Conservation (phyloP, 2,329 filamentous ascomycete genomes). For the Ophiocordyceps australis region DNA sequence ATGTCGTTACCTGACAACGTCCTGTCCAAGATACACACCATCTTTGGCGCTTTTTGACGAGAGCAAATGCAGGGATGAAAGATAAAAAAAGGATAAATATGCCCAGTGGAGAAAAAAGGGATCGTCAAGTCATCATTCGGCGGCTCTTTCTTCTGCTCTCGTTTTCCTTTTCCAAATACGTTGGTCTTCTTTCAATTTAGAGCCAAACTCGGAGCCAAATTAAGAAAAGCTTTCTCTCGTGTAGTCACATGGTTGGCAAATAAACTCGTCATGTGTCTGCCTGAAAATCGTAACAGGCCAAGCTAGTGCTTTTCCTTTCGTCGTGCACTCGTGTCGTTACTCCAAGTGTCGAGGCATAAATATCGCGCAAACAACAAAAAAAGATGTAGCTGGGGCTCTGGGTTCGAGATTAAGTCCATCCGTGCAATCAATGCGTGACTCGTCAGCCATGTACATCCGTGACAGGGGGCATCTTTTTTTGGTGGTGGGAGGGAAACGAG, state of each 20-base stretch:
- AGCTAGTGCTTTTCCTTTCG: constrained; percentile 12
- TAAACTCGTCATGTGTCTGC: constrained; percentile 12
- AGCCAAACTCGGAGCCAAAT: constrained; percentile 4
- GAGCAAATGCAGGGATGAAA: constrained; percentile 7
- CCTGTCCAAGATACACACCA: constrained; percentile 13
- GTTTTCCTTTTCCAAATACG: constrained; percentile 9
- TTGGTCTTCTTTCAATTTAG: no score
- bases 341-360: constrained; percentile 8
- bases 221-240: no score
- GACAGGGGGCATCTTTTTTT: constrained; percentile 11
- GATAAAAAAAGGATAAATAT: constrained; percentile 4
- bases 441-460: constrained; percentile 24
- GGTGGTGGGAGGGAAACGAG: no score
- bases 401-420: constrained; percentile 15
- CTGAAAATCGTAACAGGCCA: constrained; percentile 18
- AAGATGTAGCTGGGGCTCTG: constrained; percentile 3
- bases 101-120: constrained; percentile 6
- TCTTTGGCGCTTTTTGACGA: constrained; percentile 10
- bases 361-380: constrained; percentile 4
- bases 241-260: constrained; percentile 6
- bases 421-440: constrained; percentile 24
- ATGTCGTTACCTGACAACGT: constrained; percentile 20
- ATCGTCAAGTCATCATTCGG: constrained; percentile 18
- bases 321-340: constrained; percentile 12
- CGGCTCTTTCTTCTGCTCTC: constrained; percentile 8